These are phyloP conservation scores for Baudoinia panamericana DNA, from an alignment of 495 filamentous ascomycete species.

Conservation along the genomic window DNA sequence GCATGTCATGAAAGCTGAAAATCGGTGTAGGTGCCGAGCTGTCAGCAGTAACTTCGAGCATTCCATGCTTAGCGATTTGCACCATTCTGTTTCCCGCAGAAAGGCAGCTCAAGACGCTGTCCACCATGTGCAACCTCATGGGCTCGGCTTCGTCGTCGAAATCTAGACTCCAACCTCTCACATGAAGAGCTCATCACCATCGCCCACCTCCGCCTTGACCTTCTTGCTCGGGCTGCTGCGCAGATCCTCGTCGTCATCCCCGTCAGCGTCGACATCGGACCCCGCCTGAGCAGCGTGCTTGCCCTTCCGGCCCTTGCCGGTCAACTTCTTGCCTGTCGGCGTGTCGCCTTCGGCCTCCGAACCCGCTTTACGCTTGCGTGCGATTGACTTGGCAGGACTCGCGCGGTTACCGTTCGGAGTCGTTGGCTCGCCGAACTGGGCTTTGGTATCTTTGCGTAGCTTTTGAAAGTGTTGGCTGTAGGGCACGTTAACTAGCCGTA, in stretches of 20 bases:
- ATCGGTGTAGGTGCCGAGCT: too few relatives aligned
- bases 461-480: slow-evolving; percentile 22
- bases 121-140: too few relatives aligned
- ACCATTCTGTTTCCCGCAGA: too few relatives aligned
- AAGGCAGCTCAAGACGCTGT: too few relatives aligned
- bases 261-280: not conserved
- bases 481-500: not conserved
- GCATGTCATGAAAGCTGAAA: too few relatives aligned
- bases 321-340: slow-evolving; percentile 4
- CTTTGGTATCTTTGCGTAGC: slow-evolving; percentile 13
- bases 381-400: not conserved
- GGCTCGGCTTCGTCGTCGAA: too few relatives aligned
- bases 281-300: not conserved
- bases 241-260: slow-evolving; percentile 11
- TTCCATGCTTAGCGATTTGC: too few relatives aligned
- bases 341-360: not conserved
- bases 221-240: slow-evolving; percentile 17
- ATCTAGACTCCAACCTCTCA: too few relatives aligned
- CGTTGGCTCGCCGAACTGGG: slow-evolving; percentile 5
- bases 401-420: not conserved
- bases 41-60: too few relatives aligned
- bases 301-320: slow-evolving; percentile 8
- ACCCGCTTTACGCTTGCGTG: slow-evolving; percentile 3
- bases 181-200: too few relatives aligned
- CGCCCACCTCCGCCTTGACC: slow-evolving; percentile 7